Base-by-base conservation (phyloP, 179 eudicot species). In the Silene vulgaris region DNA sequence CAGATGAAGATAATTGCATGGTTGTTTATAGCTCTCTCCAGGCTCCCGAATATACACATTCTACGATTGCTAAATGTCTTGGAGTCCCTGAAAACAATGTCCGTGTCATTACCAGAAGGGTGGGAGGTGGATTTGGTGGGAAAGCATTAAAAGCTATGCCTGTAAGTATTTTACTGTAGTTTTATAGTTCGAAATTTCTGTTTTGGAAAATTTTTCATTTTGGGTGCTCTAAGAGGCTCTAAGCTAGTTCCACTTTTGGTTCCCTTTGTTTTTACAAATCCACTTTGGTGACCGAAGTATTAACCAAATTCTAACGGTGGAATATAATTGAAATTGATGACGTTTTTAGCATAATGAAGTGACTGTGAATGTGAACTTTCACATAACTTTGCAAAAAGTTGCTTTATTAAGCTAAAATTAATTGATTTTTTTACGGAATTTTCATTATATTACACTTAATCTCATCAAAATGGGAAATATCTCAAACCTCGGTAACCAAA, bases 71-170 rank as follows among this genome's bases (percentile, higher is more conserved):
- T 68, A 80, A 78, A 13, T 93, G 97, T 78, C 91, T 95, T 61
- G 97, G 91, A 59, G 71, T 95, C 77, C 97, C 96, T 19, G 96
- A 86, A 54, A 87, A 95, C 84, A 93, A 89, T 77, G 84, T 95
- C 26, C 95, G 97, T 21, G 92, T 95, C 66, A 84, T 95, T 67
- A 93, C 99, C n/a, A 85, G 97, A 84, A 85, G 99, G 80, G 91
- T 93, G 37, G 99, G 99, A 40, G 99, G 99, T 9, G 99, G 97
- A 59, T 95, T 93, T 76, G 99, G 99, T 65, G 99, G 99, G 78
- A 95, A 95, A 84, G 90, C 89, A 21, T 35, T 86, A 43, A 89
- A 72, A 88, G 85, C 97, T 74, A 88, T 90, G 87, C 89, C 91
- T 71, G 99, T 95, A 76, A 93, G 99, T 88, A 71, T 80, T 21